Evolutionary conservation across 257 asterid genomes (phyloP).

Genomic region (Solanum piurae): DNA sequence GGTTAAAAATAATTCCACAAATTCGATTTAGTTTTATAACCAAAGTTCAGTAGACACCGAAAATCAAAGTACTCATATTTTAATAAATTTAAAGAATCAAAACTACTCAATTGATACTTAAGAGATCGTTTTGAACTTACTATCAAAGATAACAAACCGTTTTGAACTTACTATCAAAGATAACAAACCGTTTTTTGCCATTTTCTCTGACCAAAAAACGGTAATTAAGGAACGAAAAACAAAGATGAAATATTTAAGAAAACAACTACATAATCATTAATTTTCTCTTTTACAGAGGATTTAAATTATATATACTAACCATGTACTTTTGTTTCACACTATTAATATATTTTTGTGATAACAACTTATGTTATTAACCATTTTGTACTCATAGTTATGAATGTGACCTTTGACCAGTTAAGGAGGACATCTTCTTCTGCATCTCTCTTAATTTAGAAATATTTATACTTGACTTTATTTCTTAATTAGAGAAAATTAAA

Average conservation of each 20-base stretch:
- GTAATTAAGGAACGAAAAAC: not conserved
- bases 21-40: too few species aligned
- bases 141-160: too few species aligned
- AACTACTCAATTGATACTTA: not conserved
- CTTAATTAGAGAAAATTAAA: not conserved
- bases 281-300: too few species aligned
- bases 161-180: not conserved
- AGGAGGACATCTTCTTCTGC: not conserved
- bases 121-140: not conserved
- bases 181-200: too few species aligned
- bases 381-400: not conserved
- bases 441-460: not conserved
- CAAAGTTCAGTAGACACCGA: too few species aligned
- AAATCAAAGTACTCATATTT: not conserved
- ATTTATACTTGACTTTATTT: not conserved
- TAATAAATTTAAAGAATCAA: too few species aligned
- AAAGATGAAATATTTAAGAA: too few species aligned
- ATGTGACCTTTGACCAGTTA: not conserved
- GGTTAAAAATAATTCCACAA: not conserved
- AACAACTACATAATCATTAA: too few species aligned
- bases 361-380: not conserved
- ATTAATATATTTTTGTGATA: not conserved
- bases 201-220: rapidly evolving
- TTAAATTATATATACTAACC: not conserved
- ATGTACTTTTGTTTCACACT: rapidly evolving